Percentiles rank a stretch among this genome's conserved stretches.
phyloP scores from a whole-genome alignment of 1,284 basidiomycete species.

The Schizophyllum commune region DNA sequence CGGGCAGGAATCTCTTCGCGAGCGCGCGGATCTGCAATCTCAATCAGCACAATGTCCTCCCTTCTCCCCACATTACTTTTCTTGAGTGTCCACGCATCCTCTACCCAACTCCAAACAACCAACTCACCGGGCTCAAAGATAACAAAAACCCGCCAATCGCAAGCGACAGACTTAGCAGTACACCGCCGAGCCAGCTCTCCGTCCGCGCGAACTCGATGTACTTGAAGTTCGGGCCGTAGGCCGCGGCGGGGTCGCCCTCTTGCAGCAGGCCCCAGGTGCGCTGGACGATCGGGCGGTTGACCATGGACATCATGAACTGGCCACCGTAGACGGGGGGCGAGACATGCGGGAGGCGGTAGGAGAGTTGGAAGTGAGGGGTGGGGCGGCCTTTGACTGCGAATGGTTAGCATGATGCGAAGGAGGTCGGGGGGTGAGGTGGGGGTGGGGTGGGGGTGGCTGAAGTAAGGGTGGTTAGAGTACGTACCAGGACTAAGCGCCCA shows the following conservation, averaged over 20 bases:
- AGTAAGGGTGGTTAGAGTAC: neutral
- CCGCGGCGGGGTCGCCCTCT: conserved; percentile 13
- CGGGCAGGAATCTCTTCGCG: conserved; percentile 39
- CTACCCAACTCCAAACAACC: neutral
- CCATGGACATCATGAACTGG: conserved; percentile 53
- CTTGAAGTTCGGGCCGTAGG: conserved; percentile 60
- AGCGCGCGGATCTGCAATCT: conserved; percentile 45
- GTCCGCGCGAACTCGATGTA: conserved; percentile 67
- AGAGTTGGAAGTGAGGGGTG: conserved; percentile 27
- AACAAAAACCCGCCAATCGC: conserved; percentile 28
- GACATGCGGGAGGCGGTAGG: conserved; percentile 41
- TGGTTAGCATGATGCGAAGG: conserved; percentile 4
- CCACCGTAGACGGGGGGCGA: conserved; percentile 38
- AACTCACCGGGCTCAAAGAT: conserved; percentile 4
- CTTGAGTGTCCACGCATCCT: no score
- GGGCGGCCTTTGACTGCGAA: conserved; percentile 33
- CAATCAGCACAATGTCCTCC: neutral
- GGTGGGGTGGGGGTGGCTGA: no score
- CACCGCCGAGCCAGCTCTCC: conserved; percentile 32
- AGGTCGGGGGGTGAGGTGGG: no score
- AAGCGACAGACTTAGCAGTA: conserved; percentile 33
- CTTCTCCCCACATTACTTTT: no score
- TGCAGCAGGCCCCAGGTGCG: conserved; percentile 73
- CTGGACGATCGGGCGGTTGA: conserved; percentile 69
- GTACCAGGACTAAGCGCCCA: conserved; percentile 55